Base-by-base conservation (phyloP, 2,329 filamentous ascomycete species). In the Colletotrichum musae region DNA sequence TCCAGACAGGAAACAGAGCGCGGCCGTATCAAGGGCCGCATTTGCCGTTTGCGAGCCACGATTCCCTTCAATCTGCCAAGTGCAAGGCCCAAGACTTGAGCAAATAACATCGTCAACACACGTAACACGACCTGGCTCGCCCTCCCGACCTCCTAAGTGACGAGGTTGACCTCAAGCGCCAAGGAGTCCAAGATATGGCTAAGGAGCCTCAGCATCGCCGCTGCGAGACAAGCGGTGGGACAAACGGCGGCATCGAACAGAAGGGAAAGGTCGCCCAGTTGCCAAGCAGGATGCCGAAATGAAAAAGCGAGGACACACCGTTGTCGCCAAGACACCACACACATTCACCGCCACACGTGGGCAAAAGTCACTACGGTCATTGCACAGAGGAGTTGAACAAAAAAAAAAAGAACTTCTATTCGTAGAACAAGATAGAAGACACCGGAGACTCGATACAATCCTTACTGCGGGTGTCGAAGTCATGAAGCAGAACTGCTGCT, bases 401-500 rank as follows among this genome's bases (percentile, higher is more conserved):
- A 48, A 59, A 68, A 48, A 59, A n/a, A 58, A 54, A 67, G 64
- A 58, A 59, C 10, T 15, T 70, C 51, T 66, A 70, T 70, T 70
- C 50, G 41, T 45, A 57, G 51, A 67, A 50, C 18, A 41, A 57
- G 47, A 67, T 36, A 70, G 26, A 28, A 52, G 50, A 52, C 24
- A 52, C 50, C 24, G 7, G 12, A 57, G 58, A 70, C 56, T 32
- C 54, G 59, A 65, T 36, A 41, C 21, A 21, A 64, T 36, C 67
- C 50, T 61, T 41, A 60, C 43, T 50, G 53, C 24, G 48, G 24
- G 39, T 50, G 63, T 39, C 67, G 18, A n/a, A 58, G 45, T 67
- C 62, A 58, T 70, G 62, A 66, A 67, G 62, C 62, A 70, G 62
- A 61, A 53, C 45, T 51, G 62, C 62, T 61, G 62, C 67, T 70